Evolutionary conservation across 1,284 basidiomycete species (phyloP).

Genomic region (Marasmius fiardii): DNA sequence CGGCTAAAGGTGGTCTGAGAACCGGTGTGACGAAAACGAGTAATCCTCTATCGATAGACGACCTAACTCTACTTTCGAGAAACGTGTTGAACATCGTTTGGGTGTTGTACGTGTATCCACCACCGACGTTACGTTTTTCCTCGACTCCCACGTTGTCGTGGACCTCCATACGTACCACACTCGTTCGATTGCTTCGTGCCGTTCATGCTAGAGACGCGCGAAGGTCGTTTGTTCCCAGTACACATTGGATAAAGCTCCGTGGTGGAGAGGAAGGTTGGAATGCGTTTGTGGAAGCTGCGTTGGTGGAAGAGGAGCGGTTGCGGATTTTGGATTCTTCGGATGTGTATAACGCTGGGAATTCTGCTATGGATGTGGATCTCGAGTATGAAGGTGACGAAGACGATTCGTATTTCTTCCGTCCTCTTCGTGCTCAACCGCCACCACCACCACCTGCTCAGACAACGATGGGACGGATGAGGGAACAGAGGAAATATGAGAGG

Average conservation of each 20-base stretch:
- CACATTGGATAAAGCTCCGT: slow-evolving; percentile 83
- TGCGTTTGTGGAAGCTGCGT: slow-evolving; percentile 87
- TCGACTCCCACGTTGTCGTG: slow-evolving; percentile 35
- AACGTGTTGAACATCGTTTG: slow-evolving; percentile 80
- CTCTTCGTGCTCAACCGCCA: no score
- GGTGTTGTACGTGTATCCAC: slow-evolving; percentile 66
- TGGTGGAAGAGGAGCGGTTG: slow-evolving; percentile 27
- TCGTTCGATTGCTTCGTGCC: slow-evolving; percentile 74
- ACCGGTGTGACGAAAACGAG: slow-evolving; percentile 19
- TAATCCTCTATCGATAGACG: slow-evolving; percentile 83
- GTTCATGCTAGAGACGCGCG: slow-evolving; percentile 87
- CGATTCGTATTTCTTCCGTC: no score
- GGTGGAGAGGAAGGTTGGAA: slow-evolving; percentile 61
- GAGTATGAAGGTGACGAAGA: not conserved
- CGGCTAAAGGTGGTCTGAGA: slow-evolving; percentile 8
- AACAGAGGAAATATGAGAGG: slow-evolving; percentile 69
- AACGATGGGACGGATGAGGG: no score
- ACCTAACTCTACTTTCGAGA: slow-evolving; percentile 68
- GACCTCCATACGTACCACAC: slow-evolving; percentile 64
- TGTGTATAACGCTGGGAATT: no score
- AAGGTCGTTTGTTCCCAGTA: slow-evolving; percentile 72
- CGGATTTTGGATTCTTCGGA: not conserved
- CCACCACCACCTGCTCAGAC: no score
- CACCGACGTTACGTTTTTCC: not conserved
- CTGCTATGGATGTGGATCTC: not conserved